phyloP scores from a whole-genome alignment of 108 stramenopile genomes.

The Nitzschia putrida region DNA sequence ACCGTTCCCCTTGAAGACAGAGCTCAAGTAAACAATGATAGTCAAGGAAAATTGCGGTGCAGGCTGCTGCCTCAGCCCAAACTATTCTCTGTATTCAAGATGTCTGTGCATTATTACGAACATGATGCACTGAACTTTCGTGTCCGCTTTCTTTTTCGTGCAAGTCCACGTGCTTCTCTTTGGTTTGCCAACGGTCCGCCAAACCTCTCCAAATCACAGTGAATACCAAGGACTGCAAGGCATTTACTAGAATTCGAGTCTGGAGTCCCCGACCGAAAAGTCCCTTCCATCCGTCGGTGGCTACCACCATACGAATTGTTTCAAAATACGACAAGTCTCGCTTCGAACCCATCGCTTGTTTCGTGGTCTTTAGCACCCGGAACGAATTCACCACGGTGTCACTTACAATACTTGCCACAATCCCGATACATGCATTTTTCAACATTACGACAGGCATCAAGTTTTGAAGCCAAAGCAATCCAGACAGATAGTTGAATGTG shows the following conservation, averaged over 20 bases:
- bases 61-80: no score
- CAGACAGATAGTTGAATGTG: constrained; percentile 65
- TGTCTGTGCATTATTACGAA: no score
- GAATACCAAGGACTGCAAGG: constrained; percentile 77
- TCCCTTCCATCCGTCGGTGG: constrained; percentile 85
- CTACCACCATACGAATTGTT: constrained; percentile 71
- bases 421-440: constrained; percentile 74
- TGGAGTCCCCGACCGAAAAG: constrained; percentile 78
- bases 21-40: no score
- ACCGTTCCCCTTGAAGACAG: no score
- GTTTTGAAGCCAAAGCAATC: constrained; percentile 35
- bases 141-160: no score
- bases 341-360: constrained; percentile 75
- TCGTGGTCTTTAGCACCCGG: constrained; percentile 87
- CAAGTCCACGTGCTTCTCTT: no score
- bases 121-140: no score
- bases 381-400: constrained; percentile 80
- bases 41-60: no score
- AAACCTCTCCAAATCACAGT: constrained; percentile 84
- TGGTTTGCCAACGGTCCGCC: constrained; percentile 49
- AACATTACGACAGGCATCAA: constrained; percentile 45
- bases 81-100: no score
- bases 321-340: constrained; percentile 63
- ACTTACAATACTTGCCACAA: constrained; percentile 69
- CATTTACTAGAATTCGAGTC: constrained; percentile 82